Evolutionary conservation across 805 yeast species (phyloP).

Genomic region (Teunomyces atbi): DNA sequence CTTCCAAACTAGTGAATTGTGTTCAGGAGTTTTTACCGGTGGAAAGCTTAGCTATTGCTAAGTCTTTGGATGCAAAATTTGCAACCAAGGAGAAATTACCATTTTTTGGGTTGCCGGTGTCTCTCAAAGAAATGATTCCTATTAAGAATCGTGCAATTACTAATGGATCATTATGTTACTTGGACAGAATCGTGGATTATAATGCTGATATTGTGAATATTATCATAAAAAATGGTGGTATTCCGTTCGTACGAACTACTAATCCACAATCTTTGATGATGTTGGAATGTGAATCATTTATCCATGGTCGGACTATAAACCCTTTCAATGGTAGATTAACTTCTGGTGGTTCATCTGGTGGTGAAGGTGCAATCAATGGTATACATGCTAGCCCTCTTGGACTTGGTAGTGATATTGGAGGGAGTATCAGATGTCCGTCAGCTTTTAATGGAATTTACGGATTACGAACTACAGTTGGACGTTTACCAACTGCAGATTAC

Average conservation of each 20-base stretch:
- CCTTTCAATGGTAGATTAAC: constrained; percentile 43
- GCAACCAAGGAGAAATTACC: constrained; percentile 18
- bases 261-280: constrained; percentile 52
- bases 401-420: constrained; percentile 56
- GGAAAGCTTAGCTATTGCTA: constrained; percentile 23
- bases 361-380: constrained; percentile 49
- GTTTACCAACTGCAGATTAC: constrained; percentile 39
- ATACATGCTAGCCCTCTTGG: constrained; percentile 50
- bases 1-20: constrained; percentile 52
- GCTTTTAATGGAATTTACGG: constrained; percentile 41
- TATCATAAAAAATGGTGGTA: constrained; percentile 48
- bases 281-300: constrained; percentile 44
- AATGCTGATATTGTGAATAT: constrained; percentile 37
- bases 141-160: constrained; percentile 47
- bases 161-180: constrained; percentile 48
- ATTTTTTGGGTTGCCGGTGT: constrained; percentile 30
- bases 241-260: constrained; percentile 54
- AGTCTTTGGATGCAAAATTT: constrained; percentile 22
- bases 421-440: constrained; percentile 50
- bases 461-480: constrained; percentile 45
- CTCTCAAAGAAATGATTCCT: constrained; percentile 44
- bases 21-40: constrained; percentile 36
- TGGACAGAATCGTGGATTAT: constrained; percentile 32
- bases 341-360: constrained; percentile 57
- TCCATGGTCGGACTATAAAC: constrained; percentile 47